Conservation (phyloP, 169 alveolate species). For the Plasmodium knowlesi region DNA sequence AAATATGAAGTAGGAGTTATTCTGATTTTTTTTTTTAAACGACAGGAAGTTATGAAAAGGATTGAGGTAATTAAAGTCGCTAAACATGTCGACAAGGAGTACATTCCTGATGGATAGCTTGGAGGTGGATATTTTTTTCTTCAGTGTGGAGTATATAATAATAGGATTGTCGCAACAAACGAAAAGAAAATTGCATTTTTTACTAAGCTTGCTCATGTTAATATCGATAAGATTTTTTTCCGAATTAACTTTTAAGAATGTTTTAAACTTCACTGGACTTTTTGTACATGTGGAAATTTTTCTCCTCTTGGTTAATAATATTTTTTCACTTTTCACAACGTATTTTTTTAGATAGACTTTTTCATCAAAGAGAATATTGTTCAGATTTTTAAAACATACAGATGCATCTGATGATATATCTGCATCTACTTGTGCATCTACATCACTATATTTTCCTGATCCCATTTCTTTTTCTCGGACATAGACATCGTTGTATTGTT, state of each 20-base stretch:
- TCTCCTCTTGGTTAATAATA: conserved; percentile 33
- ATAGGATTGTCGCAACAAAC: conserved; percentile 62
- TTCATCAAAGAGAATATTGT: conserved; percentile 64
- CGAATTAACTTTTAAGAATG: conserved; percentile 10
- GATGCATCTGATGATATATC: conserved; percentile 5
- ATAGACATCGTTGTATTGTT: conserved; percentile 4
- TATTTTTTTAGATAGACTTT: conserved; percentile 41
- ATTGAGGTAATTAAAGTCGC: conserved; percentile 62
- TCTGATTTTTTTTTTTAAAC: conserved; percentile 60
- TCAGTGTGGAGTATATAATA: conserved; percentile 42
- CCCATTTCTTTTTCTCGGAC: conserved; percentile 4
- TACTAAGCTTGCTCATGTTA: conserved; percentile 13
- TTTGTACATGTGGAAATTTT: conserved; percentile 29
- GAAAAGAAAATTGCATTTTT: conserved; percentile 48
- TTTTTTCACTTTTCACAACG: conserved; percentile 21
- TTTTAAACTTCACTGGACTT: conserved; percentile 25
- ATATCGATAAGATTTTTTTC: conserved; percentile 56
- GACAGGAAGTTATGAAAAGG: conserved; percentile 59
- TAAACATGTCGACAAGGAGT: conserved; percentile 49
- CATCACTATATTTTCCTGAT: not conserved
- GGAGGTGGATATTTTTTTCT: conserved; percentile 43
- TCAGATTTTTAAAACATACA: conserved; percentile 10
- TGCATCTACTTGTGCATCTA: not conserved
- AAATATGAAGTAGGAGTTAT: conserved; percentile 54
- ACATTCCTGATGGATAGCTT: conserved; percentile 65